Percentiles rank a stretch among this genome's conserved stretches.
These are phyloP conservation scores for Xerophyta viscosa DNA, from an alignment of 106 monocot species.

Conservation along the genomic window DNA sequence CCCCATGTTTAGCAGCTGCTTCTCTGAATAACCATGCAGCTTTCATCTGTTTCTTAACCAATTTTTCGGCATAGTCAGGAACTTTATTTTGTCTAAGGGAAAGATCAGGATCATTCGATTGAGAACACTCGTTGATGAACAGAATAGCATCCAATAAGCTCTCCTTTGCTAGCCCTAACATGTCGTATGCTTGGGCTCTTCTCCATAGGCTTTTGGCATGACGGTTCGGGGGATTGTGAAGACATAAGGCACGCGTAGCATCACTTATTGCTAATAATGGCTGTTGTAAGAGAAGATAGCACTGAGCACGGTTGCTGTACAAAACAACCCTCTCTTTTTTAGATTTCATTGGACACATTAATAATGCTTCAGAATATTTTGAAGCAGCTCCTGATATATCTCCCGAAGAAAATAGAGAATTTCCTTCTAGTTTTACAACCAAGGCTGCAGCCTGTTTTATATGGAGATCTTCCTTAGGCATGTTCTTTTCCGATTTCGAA, in stretches of 20 bases:
- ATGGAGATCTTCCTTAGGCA: constrained; percentile 84
- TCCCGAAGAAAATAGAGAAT: constrained; percentile 85
- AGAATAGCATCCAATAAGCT: constrained; percentile 87
- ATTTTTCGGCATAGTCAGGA: constrained; percentile 88
- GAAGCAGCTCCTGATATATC: constrained; percentile 66
- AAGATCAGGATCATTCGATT: constrained; percentile 69
- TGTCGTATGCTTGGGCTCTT: constrained; percentile 92
- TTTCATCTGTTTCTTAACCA: constrained; percentile 93
- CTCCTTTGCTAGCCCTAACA: constrained; percentile 85
- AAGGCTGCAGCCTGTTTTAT: constrained; percentile 80
- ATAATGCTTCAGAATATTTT: constrained; percentile 86
- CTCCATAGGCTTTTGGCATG: constrained; percentile 94
- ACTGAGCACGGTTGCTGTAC: constrained; percentile 90
- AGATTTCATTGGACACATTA: constrained; percentile 79
- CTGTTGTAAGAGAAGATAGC: constrained; percentile 88
- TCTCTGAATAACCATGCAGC: constrained; percentile 94
- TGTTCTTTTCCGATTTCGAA: constrained; percentile 59
- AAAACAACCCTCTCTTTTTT: constrained; percentile 88
- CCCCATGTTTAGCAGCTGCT: constrained; percentile 81
- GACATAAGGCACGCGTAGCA: constrained; percentile 76
- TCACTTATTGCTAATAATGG: constrained; percentile 84
- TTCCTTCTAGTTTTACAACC: constrained; percentile 86
- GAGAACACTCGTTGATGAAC: constrained; percentile 84
- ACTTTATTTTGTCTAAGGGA: constrained; percentile 76
- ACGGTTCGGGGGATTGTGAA: constrained; percentile 73